These are phyloP conservation scores for Blastocystis hominis DNA, from an alignment of 352 stramenopile genomes.

Conservation along the genomic window DNA sequence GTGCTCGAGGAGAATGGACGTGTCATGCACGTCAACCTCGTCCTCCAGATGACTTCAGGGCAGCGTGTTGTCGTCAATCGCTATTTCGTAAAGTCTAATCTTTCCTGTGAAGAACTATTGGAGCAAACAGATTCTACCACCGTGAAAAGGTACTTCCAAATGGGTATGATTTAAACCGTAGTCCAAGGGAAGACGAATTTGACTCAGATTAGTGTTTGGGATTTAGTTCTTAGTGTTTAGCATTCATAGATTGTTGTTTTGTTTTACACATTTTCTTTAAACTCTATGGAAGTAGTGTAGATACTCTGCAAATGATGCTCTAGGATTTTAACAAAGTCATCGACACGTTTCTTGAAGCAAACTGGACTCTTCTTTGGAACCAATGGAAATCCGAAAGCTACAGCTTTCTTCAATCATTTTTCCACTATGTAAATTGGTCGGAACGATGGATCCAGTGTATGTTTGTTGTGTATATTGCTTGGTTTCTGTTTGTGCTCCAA, in stretches of 20 bases:
- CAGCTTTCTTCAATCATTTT: neutral
- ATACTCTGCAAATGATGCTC: neutral
- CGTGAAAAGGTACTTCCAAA: neutral
- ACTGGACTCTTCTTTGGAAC: slow-evolving; percentile 4
- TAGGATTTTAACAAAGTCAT: neutral
- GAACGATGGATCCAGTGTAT: slow-evolving; percentile 22
- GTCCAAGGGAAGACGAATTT: slow-evolving; percentile 44
- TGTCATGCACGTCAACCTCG: slow-evolving; percentile 29
- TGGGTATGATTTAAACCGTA: neutral
- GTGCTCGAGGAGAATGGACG: slow-evolving; percentile 13
- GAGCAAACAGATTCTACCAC: slow-evolving; percentile 16
- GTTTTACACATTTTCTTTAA: neutral
- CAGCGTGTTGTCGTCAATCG: slow-evolving; percentile 20
- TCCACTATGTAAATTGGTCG: slow-evolving; percentile 11
- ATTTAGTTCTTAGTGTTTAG: neutral
- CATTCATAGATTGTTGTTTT: neutral
- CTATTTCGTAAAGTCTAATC: slow-evolving; percentile 50
- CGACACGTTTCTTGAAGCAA: neutral
- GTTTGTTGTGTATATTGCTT: neutral
- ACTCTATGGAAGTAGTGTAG: slow-evolving; percentile 7
- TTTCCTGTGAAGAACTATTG: slow-evolving; percentile 36
- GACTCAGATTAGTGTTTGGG: slow-evolving; percentile 30
- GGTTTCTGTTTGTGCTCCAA: neutral
- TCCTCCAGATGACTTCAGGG: slow-evolving; percentile 1
- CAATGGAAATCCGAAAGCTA: slow-evolving; percentile 1